Base-by-base conservation (phyloP, 2,329 filamentous ascomycete genomes). In the Metarhizium album region DNA sequence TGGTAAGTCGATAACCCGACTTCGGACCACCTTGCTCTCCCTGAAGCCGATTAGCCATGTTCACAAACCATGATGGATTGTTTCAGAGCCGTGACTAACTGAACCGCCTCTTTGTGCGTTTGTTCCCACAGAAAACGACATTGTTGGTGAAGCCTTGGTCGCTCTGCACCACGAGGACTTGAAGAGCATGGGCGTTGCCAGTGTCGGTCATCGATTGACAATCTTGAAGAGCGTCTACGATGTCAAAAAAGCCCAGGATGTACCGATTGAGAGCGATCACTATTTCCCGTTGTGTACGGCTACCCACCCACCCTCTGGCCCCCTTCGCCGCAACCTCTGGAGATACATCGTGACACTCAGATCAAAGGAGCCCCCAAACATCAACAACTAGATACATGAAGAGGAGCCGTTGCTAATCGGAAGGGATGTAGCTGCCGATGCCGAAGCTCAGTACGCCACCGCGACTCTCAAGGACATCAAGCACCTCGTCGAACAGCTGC, bases 161-260 rank as follows among this genome's bases (percentile, higher is more conserved):
- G 88, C 88, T 40, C 73, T 98, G 56, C 85, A 87, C 56, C 93
- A 97, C 65, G 87, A 95, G 52, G 91, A 97, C 65, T 74, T 98
- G 60, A 95, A 94, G 69, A 89, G 94, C 64, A 91, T 97, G 83
- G 90, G 90, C 46, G 87, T 98, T 57, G 75, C 76, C 55, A 97
- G 91, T 70, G 89, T 96, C 46, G 93, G 93, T 40, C 93, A 98
- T 71, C 84, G 93, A 53, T 75, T 98, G 60, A 95, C 90, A 22
- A 94, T 98, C 52, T 77, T 98, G 52, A 97, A 96, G 72, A 90
- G 84, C 61, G 90, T 97, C 50, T 97, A 96, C 70, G 90, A 97
- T 63, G 84, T 93, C 63, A 98, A 98, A 72, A 85, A 91, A 66
- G 89, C 89, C 57, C 90, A 96, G 63, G 90, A 95, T 60, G 81